phyloP scores from a whole-genome alignment of 306 rosid genomes.

The Vigna mungo region DNA sequence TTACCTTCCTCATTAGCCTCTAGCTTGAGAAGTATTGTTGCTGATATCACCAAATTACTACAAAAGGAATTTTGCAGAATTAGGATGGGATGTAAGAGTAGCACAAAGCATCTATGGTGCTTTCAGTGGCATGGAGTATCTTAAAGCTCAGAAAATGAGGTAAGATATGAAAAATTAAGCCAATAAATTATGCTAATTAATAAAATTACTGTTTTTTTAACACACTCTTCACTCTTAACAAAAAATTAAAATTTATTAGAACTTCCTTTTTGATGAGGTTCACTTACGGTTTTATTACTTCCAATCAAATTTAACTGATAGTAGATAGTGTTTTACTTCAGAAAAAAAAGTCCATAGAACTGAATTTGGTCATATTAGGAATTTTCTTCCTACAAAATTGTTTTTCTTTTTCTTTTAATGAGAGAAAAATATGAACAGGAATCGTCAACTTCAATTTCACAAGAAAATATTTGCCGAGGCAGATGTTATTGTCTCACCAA shows the following conservation, averaged over 20 bases:
- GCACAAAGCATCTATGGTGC: constrained; percentile 80
- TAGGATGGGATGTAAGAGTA: constrained; percentile 95
- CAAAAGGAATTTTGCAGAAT: constrained; percentile 67
- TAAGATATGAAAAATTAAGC: constrained; percentile 19
- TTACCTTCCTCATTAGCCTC: constrained; percentile 30
- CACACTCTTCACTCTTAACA: no score
- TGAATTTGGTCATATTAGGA: neutral
- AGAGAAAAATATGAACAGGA: constrained; percentile 57
- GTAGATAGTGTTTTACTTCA: no score
- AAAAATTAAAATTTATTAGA: no score
- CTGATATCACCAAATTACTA: constrained; percentile 49
- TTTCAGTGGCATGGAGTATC: constrained; percentile 81
- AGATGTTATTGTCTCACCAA: constrained; percentile 92
- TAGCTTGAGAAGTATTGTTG: constrained; percentile 35
- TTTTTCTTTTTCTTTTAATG: neutral
- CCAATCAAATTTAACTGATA: neutral
- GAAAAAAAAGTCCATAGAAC: neutral
- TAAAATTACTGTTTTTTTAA: neutral
- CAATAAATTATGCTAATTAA: neutral
- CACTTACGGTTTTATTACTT: no score
- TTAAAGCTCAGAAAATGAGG: constrained; percentile 93
- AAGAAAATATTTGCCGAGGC: constrained; percentile 71
- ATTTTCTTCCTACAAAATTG: neutral
- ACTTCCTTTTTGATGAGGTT: no score
- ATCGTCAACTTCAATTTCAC: constrained; percentile 87